Percentiles rank a stretch among this genome's conserved stretches.
Conservation (phyloP, 2,329 filamentous ascomycete species). For the Talaromyces atroroseus region DNA sequence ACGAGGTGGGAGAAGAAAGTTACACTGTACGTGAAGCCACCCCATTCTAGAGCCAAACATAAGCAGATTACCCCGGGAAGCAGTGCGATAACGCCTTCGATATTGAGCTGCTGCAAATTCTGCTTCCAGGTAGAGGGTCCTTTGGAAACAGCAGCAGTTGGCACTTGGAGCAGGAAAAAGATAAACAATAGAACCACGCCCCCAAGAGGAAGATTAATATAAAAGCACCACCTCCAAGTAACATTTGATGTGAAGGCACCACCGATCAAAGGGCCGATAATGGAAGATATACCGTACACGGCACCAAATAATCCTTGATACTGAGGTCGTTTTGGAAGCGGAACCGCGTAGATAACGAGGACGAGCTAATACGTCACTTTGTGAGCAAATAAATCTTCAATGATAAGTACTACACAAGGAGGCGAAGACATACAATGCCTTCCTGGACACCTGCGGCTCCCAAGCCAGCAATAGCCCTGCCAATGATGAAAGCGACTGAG, state of each 20-base stretch:
- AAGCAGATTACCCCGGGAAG: slow-evolving; percentile 42
- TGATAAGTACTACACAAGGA: neutral
- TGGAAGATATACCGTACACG: slow-evolving; percentile 58
- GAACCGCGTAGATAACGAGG: slow-evolving; percentile 8
- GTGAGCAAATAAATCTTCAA: neutral
- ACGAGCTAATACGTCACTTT: neutral
- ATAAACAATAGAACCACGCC: slow-evolving; percentile 28
- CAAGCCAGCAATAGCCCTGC: slow-evolving; percentile 29
- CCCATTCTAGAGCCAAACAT: slow-evolving; percentile 46
- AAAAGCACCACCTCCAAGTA: slow-evolving; percentile 57
- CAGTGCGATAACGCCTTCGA: slow-evolving; percentile 22
- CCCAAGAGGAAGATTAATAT: slow-evolving; percentile 46
- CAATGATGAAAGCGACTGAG: slow-evolving; percentile 26
- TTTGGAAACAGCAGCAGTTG: neutral
- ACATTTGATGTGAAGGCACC: slow-evolving; percentile 56
- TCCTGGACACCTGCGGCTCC: slow-evolving; percentile 22
- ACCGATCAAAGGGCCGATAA: slow-evolving; percentile 55
- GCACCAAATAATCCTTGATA: slow-evolving; percentile 59
- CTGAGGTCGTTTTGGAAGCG: slow-evolving; percentile 44
- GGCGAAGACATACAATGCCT: slow-evolving; percentile 14
- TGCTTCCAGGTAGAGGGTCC: neutral
- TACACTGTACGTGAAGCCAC: slow-evolving; percentile 18
- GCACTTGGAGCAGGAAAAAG: slow-evolving; percentile 24
- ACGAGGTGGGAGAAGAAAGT: neutral
- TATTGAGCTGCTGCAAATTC: neutral